phyloP scores from a whole-genome alignment of 2,329 filamentous ascomycete species.

The Colletotrichum tropicale region DNA sequence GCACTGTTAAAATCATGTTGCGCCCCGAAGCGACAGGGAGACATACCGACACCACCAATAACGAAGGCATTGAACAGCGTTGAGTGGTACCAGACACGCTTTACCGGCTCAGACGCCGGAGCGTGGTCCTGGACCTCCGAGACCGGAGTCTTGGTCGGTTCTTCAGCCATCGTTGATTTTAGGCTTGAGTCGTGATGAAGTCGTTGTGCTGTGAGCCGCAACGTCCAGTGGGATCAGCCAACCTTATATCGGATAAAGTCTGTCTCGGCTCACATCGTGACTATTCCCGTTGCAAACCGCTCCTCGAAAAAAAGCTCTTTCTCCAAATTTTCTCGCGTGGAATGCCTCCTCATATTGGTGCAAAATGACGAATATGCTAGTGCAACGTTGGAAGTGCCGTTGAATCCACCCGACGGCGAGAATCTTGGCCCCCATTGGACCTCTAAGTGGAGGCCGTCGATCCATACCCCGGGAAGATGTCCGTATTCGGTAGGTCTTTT shows the following conservation, averaged over 20 bases:
- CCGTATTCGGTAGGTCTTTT: not conserved
- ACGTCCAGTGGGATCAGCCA: not conserved
- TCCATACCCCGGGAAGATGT: not conserved
- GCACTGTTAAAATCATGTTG: too few relatives aligned
- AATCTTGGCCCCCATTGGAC: not conserved
- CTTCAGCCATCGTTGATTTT: not conserved
- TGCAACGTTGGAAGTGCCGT: not conserved
- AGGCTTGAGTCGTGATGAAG: not conserved
- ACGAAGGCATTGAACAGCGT: conserved; percentile 59
- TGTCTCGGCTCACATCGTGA: not conserved
- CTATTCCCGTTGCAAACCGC: not conserved
- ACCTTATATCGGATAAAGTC: not conserved
- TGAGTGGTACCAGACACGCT: conserved; percentile 48
- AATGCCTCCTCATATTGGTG: not conserved
- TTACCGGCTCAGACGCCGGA: not conserved
- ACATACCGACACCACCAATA: conserved; percentile 51
- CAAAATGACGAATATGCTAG: conserved; percentile 14
- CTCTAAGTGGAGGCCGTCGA: not conserved
- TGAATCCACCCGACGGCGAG: not conserved
- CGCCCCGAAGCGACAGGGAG: fast-evolving
- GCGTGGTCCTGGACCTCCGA: not conserved
- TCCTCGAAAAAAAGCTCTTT: not conserved
- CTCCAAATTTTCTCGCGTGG: not conserved
- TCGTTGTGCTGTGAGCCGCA: not conserved
- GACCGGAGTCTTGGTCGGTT: not conserved